Evolutionary conservation across 2,329 filamentous ascomycete species (phyloP), one percentile per base, ranked within the genome.

Genomic region (Hypocrella siamensis): DNA sequence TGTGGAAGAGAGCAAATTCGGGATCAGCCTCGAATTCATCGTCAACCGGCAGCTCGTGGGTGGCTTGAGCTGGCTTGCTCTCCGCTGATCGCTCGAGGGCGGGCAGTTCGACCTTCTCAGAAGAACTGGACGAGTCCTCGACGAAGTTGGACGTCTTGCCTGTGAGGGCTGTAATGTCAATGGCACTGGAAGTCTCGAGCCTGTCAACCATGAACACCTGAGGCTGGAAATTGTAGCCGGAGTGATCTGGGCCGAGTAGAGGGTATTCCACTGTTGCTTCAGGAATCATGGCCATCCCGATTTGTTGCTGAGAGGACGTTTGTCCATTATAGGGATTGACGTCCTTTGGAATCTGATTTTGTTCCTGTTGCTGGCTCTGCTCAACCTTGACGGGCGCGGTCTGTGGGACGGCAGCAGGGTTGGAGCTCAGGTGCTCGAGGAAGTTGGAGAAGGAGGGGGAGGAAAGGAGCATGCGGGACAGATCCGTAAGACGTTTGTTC

Each of bases 371-470:
- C 22, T 53, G 51, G 5, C 11, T 27, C 34, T 58, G 51, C 40
- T 60, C 48, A 3, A 47, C 38, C 46, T 58, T 58, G 38, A 58
- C 43, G 19, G 51, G 47, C 17, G 54, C 38, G 32, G 48, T 44
- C 33, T 63, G 54, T 24, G 55, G 51, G n/a, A 56, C 33, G 7
- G 59, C 47, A 11, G 63, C 43, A 12, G 72, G 67, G 47, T 75
- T 76, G 41, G 62, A 56, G 53, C 71, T 77, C 24, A 84, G 65
- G 31, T 76, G 68, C 45, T 81, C 73, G 28, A 94, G 67, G 50
- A 82, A 86, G 58, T 72, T 79, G 40, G 71, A 84, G 56, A 96
- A 93, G 6, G 83, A 79, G 11, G 82, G 70, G 6, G 83, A 88
- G 5, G 75, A 75, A 14, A 88, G 66, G 18, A 88, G 75, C 71